Evolutionary conservation across 305 asterid genomes (phyloP), one percentile per base, ranked within the genome.

Genomic region (Rubia occidens): DNA sequence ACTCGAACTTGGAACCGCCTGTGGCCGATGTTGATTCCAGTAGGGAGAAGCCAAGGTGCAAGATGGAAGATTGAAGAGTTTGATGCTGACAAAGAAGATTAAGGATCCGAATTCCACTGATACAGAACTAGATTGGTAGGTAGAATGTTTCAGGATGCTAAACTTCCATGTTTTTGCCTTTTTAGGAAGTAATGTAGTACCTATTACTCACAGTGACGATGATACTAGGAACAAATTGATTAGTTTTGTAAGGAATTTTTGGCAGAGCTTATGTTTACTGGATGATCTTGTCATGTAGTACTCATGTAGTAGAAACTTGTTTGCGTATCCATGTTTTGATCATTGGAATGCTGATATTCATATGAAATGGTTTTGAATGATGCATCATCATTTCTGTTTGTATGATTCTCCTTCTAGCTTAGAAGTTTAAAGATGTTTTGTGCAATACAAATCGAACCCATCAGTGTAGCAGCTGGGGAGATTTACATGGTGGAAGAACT

Each of bases 1-100:
- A 77, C 74, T 58, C 72, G 11, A 67, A 54, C 66, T 32, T 43
- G 24, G 61, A 42, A 51, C 55, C 39, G 17, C 63, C 53, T 29
- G 63, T 20, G 1, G 62, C 51, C 26, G 14, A 37, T 63, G 43
- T 18, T n/a, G 24, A 32, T 4, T 17, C 60, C 0, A 3, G 63
- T 18, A 26, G 8, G 6, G 64, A 17, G 17, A 39, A 37, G 60
- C 29, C 60, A 49, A 49, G 20, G 20, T 13, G 20, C 72, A 15
- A 18, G 15, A 6, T 43, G 60, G 67, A 70, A 40, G 17, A 14
- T 54, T 63, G 66, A n/a, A 17, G 11, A 39, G 18, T 44, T 20
- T 13, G 21, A 13, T 0, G 21, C 26, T 11, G 11, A 39, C 2
- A 39, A 8, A 37, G 21, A 2, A 62, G 20, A 7, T 35, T 40